phyloP scores from a whole-genome alignment of 1,284 basidiomycete genomes.

The Vanrija humicola region DNA sequence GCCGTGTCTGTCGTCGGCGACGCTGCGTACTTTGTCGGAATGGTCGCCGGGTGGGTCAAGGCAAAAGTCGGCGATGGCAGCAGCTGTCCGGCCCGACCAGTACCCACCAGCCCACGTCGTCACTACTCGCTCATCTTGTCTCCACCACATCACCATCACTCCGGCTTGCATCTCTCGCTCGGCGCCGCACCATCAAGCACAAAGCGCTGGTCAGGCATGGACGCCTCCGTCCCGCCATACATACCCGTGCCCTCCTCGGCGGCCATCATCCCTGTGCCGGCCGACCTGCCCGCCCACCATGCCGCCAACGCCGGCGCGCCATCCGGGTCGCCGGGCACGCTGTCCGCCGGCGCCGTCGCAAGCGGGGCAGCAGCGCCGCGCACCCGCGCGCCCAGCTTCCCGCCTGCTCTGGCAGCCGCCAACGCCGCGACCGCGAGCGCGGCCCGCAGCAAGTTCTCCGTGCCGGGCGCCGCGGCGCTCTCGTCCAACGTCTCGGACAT shows the following conservation, averaged over 20 bases:
- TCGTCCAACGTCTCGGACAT: slow-evolving; percentile 44
- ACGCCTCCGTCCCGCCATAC: slow-evolving; percentile 11
- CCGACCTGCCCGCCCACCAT: neutral
- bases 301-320: neutral
- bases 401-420: slow-evolving; percentile 6
- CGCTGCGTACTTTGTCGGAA: too few relatives aligned
- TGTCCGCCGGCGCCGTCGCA: neutral
- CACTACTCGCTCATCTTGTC: too few relatives aligned
- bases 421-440: neutral
- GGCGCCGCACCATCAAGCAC: too few relatives aligned
- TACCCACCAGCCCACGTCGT: too few relatives aligned
- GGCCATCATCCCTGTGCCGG: slow-evolving; percentile 7
- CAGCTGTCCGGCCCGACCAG: too few relatives aligned
- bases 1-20: too few relatives aligned
- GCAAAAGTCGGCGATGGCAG: too few relatives aligned
- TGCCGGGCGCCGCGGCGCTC: slow-evolving; percentile 21
- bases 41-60: too few relatives aligned
- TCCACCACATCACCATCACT: too few relatives aligned
- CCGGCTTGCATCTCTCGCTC: too few relatives aligned
- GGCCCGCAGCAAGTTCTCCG: slow-evolving; percentile 19
- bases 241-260: slow-evolving; percentile 18
- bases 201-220: too few relatives aligned
- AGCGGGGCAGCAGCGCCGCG: neutral
- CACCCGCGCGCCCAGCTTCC: slow-evolving; percentile 7
- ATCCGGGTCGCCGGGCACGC: neutral